Evolutionary conservation across 345 rosid species (phyloP).

Genomic region (Gossypium mustelinum): DNA sequence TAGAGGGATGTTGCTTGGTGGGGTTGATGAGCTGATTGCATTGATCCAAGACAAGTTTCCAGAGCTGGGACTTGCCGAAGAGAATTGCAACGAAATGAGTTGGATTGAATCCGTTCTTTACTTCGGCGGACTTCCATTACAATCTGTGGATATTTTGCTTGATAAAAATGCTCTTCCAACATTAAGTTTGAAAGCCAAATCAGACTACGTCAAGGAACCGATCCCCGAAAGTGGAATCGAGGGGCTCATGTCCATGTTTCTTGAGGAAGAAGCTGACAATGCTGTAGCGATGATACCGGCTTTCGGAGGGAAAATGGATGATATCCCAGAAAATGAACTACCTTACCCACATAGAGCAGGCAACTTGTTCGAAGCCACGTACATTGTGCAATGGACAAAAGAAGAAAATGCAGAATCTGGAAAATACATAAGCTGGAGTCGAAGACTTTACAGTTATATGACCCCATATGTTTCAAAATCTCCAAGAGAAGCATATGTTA

Average conservation of each 20-base stretch:
- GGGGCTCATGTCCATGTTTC: neutral
- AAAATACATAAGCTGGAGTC: neutral
- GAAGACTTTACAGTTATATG: slow-evolving; percentile 1
- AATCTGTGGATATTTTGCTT: neutral
- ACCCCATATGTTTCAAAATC: neutral
- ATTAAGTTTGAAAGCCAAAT: neutral
- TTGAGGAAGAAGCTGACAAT: neutral
- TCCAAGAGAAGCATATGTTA: neutral
- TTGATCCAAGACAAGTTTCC: neutral
- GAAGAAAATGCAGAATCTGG: neutral
- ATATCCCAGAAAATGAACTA: neutral
- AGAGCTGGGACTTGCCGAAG: neutral
- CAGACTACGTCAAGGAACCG: neutral
- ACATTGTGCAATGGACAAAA: neutral
- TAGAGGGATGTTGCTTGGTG: neutral
- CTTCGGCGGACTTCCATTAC: neutral
- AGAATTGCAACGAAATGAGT: neutral
- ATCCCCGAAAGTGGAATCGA: neutral
- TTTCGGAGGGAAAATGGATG: slow-evolving; percentile 10
- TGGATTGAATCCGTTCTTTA: neutral
- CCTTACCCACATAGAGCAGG: slow-evolving; percentile 12
- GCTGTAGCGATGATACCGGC: neutral
- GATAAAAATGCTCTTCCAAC: neutral
- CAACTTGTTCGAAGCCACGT: neutral
- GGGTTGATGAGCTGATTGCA: neutral